Evolutionary conservation across 306 rosid genomes (phyloP), one percentile per base, ranked within the genome.

Genomic region (Calophaca sinica): DNA sequence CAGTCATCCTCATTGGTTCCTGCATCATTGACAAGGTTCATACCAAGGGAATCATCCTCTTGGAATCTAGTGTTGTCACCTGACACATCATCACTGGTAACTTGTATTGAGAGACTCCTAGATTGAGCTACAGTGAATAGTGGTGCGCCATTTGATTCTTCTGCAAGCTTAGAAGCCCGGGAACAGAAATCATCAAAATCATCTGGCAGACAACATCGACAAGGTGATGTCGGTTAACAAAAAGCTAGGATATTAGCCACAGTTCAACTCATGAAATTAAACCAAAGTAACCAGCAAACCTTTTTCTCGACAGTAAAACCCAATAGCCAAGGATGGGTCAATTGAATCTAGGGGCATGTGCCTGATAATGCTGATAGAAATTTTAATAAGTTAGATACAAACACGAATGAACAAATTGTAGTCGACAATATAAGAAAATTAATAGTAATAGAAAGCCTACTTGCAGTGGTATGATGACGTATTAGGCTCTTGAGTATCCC

Each of bases 261-360:
- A 50, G 38, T 13, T 31, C 26, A 42, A 14, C 48, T 67, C 33
- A 63, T 50, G 73, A 75, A 64, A 53, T 77, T 63, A 68, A 68
- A 60, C 28, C 14, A 39, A 54, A 79, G 83, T 54, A 75, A 65
- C 13, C 68, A 38, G 62, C 80, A 72, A 51, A 93, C 98, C 97
- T 92, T 86, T 92, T 80, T 88, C 89, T 28, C 92, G 96, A 78
- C 99, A 94, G 84, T 91, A 94, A 86, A 94, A 94, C 69, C 99
- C 99, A 76, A 94, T 87, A 49, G 99, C 99, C 77, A 94, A 76
- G 62, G 99, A 94, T 67, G 99, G 91, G 83, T 94, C 99, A 46
- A 94, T 87, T 11, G 90, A 80, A 62, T 92, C 96, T 38, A 94
- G 81, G 33, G 91, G 88, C 3, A 91, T 87, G 83, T 90, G 93